These are phyloP conservation scores for Capsicum pubescens DNA, from an alignment of 257 asterid species.

Conservation along the genomic window DNA sequence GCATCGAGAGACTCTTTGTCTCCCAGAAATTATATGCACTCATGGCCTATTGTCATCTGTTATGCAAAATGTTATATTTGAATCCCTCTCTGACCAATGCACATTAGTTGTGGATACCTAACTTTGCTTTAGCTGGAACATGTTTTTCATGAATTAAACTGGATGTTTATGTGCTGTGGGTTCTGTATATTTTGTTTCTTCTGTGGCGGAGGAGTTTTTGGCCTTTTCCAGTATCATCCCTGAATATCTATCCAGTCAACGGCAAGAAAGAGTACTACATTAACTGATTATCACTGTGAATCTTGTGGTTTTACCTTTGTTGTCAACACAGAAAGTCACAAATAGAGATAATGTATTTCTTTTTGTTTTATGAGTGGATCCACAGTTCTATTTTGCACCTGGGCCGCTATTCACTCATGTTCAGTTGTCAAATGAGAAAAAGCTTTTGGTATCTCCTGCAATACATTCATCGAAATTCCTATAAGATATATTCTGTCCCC, in stretches of 20 bases:
- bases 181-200: constrained; percentile 74
- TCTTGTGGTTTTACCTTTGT: constrained; percentile 31
- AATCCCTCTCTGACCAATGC: too few species aligned
- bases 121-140: background rate
- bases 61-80: background rate
- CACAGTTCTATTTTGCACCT: constrained; percentile 71
- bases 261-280: constrained; percentile 66
- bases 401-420: constrained; percentile 61
- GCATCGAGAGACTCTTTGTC: background rate
- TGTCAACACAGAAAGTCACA: constrained; percentile 14
- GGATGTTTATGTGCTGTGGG: constrained; percentile 48
- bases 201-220: constrained; percentile 84
- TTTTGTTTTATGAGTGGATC: constrained; percentile 28
- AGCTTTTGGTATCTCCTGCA: constrained; percentile 69
- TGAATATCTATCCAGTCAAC: constrained; percentile 77
- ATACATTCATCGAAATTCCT: constrained; percentile 69
- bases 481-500: constrained; percentile 49
- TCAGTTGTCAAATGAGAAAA: constrained; percentile 69
- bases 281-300: constrained; percentile 7
- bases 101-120: background rate
- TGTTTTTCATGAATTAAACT: constrained; percentile 12
- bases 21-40: background rate
- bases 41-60: background rate
- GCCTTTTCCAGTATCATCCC: constrained; percentile 76
- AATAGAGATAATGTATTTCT: constrained; percentile 15